phyloP scores from a whole-genome alignment of 768 basidiomycete genomes.

The Tulasnella sp. region DNA sequence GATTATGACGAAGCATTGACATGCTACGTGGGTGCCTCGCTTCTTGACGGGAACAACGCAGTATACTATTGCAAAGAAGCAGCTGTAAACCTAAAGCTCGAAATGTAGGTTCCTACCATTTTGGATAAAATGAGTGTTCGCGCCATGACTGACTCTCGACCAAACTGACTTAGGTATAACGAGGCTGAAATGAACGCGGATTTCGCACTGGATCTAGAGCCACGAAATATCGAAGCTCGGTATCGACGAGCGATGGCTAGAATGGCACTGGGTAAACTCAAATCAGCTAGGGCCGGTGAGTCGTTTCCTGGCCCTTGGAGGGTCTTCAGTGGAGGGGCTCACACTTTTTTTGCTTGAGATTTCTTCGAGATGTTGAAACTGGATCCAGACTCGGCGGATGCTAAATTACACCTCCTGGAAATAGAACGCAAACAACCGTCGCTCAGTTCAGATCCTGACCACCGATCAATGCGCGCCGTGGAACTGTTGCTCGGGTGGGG shows the following conservation, averaged over 20 bases:
- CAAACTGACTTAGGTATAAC: background rate
- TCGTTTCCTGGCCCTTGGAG: background rate
- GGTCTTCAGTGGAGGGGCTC: background rate
- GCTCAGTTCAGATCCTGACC: background rate
- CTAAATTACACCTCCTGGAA: background rate
- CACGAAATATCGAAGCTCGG: constrained; percentile 16
- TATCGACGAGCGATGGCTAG: constrained; percentile 13
- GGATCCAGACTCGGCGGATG: constrained; percentile 6
- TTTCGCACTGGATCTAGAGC: background rate
- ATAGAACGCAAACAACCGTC: background rate
- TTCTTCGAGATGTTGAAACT: constrained; percentile 9
- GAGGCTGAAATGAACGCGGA: constrained; percentile 10
- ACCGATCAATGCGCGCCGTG: background rate
- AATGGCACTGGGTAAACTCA: background rate
- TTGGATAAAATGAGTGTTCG: background rate
- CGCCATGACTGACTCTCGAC: background rate
- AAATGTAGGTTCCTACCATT: background rate
- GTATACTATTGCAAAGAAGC: constrained; percentile 7
- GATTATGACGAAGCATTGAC: background rate
- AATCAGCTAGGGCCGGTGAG: constrained; percentile 15
- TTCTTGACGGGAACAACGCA: background rate
- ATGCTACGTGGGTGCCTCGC: constrained; percentile 9
- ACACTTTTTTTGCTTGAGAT: background rate
- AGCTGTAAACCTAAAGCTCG: background rate
- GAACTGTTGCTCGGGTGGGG: background rate